A percentile compares a stretch with the other conserved stretches of the same genome.
Evolutionary conservation across 176 grass and related monocot genomes (phyloP).

Genomic region (Oryza glaberrima): DNA sequence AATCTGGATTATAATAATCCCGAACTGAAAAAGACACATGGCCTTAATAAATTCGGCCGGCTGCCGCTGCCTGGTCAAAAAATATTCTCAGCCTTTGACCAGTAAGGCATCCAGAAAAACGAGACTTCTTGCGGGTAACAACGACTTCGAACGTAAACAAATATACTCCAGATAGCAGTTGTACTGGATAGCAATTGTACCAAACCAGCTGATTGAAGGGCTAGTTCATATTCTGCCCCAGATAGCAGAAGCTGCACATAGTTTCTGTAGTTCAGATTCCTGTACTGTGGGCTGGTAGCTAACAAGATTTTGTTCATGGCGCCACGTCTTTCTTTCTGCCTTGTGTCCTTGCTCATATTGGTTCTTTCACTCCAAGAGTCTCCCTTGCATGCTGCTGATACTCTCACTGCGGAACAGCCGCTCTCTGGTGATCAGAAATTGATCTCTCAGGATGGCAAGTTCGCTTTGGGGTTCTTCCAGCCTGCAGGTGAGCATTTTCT

Average conservation of each 20-base stretch:
- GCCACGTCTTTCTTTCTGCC: background rate
- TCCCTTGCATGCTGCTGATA: conserved; percentile 14
- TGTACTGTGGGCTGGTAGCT: background rate
- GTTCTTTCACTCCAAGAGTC: background rate
- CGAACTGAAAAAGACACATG: too few species aligned
- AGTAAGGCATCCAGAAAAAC: background rate
- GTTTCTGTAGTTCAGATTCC: background rate
- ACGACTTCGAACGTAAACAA: background rate
- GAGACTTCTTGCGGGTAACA: background rate
- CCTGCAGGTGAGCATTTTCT: conserved; percentile 3
- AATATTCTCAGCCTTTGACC: background rate
- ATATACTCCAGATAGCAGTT: background rate
- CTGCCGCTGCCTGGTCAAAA: too few species aligned
- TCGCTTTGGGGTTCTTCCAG: conserved; percentile 38
- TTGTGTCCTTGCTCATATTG: background rate
- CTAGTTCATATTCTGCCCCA: background rate
- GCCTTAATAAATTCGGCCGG: too few species aligned
- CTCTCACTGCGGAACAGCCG: background rate
- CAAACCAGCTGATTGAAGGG: background rate
- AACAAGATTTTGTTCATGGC: background rate
- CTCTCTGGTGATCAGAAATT: conserved; percentile 35
- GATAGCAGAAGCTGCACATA: background rate
- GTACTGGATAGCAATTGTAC: background rate
- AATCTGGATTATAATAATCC: too few species aligned
- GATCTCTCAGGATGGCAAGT: conserved; percentile 33